Evolutionary conservation across 2,329 filamentous ascomycete genomes (phyloP).

Genomic region (Ophiostoma tasmaniense): DNA sequence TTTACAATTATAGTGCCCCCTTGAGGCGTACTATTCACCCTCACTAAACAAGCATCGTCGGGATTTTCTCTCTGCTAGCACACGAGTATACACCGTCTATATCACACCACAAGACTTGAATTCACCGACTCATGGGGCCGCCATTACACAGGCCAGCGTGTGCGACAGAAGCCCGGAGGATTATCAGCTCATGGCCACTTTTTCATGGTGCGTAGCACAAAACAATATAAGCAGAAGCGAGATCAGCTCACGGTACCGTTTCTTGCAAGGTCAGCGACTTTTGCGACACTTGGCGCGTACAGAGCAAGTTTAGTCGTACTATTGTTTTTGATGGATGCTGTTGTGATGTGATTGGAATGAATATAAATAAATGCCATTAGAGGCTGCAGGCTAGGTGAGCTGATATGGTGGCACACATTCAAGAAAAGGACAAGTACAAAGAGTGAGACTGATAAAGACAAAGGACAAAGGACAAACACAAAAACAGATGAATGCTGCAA

Average conservation of each 20-base stretch:
- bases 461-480: not conserved
- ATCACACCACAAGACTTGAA: not conserved
- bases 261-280: not conserved
- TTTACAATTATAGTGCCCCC: not conserved
- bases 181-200: not conserved
- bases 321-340: not conserved
- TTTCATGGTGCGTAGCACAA: not conserved
- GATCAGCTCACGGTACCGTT: not conserved
- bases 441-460: not conserved
- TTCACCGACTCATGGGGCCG: not conserved
- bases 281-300: not conserved
- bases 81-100: too few relatives aligned
- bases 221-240: constrained; percentile 1
- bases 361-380: not conserved
- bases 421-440: not conserved
- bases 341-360: not conserved
- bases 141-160: not conserved
- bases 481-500: not conserved
- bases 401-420: not conserved
- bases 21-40: not conserved
- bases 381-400: not conserved
- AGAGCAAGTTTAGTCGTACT: not conserved
- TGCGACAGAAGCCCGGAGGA: constrained; percentile 4
- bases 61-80: not conserved
- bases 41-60: not conserved